phyloP scores from a whole-genome alignment of 306 rosid genomes.

The Leucaena leucocephala region DNA sequence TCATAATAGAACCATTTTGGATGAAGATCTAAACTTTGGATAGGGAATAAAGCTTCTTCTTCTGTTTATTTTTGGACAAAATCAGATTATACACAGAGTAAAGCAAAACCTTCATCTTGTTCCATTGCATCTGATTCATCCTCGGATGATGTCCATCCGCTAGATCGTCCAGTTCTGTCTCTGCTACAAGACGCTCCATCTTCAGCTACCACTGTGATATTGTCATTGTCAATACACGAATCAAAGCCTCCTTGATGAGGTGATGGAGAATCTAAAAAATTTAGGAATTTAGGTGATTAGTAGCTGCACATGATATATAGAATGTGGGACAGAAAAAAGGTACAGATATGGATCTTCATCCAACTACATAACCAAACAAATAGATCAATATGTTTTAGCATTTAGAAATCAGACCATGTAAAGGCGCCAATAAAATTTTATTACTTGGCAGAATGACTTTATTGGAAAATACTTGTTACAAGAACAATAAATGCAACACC shows the following conservation, averaged over 20 bases:
- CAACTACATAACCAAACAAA: constrained; percentile 23
- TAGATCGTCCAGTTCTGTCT: constrained; percentile 42
- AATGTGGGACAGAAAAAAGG: constrained; percentile 3
- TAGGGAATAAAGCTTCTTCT: not conserved
- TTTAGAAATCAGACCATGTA: constrained; percentile 25
- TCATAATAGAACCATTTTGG: not conserved
- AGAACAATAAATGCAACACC: constrained; percentile 9
- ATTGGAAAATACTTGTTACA: constrained; percentile 1
- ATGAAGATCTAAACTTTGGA: not conserved
- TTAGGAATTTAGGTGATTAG: constrained; percentile 26
- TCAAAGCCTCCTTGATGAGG: constrained; percentile 58
- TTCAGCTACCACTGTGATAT: constrained; percentile 59
- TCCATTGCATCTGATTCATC: constrained; percentile 88
- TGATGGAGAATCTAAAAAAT: constrained; percentile 65
- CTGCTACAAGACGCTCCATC: constrained; percentile 83
- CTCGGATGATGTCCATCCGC: constrained; percentile 94
- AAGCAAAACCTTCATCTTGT: constrained; percentile 73
- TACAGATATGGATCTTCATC: constrained; percentile 21
- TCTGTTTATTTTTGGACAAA: not conserved
- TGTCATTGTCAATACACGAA: constrained; percentile 55
- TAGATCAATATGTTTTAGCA: constrained; percentile 14
- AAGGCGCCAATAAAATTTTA: constrained; percentile 8
- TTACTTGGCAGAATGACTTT: not conserved
- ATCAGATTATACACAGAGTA: not conserved
- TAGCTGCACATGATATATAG: constrained; percentile 11